Percentiles rank a stretch among this genome's conserved stretches.
Evolutionary conservation across 2,329 filamentous ascomycete genomes (phyloP).

Genomic region (Fusarium stilboides): DNA sequence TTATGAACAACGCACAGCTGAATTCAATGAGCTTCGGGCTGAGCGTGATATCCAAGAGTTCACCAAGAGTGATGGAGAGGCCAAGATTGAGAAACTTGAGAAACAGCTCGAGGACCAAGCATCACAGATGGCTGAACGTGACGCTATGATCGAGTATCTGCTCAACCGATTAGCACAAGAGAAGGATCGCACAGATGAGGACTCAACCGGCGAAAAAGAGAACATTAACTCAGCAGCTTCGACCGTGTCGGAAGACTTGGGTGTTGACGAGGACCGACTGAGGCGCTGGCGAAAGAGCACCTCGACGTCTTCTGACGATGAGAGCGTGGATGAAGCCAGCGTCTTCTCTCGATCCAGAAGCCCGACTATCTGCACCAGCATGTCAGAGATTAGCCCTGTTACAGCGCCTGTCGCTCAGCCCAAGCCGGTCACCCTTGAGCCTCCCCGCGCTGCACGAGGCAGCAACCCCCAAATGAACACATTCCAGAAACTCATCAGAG

Average conservation of each 20-base stretch:
- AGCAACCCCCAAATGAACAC: conserved; percentile 53
- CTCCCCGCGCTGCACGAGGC: conserved; percentile 52
- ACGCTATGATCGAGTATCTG: conserved; percentile 65
- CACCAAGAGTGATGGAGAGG: conserved; percentile 70
- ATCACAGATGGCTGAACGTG: conserved; percentile 66
- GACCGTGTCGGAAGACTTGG: conserved; percentile 67
- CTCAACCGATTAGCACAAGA: conserved; percentile 67
- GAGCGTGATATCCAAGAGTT: conserved; percentile 70
- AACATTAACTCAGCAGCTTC: conserved; percentile 57
- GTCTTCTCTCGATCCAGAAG: conserved; percentile 74
- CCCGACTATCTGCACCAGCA: conserved; percentile 64
- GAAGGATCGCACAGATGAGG: conserved; percentile 62
- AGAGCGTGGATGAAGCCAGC: conserved; percentile 66
- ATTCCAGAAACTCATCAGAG: conserved; percentile 61
- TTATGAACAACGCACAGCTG: conserved; percentile 67
- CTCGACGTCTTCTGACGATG: conserved; percentile 67
- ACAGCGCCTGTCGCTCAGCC: conserved; percentile 38
- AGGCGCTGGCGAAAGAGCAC: conserved; percentile 61
- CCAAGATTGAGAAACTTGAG: conserved; percentile 68
- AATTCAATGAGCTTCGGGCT: conserved; percentile 66
- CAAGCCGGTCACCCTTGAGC: conserved; percentile 48
- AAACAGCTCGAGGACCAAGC: conserved; percentile 74
- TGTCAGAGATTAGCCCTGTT: conserved; percentile 51
- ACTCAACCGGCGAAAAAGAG: conserved; percentile 50
- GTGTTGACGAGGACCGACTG: conserved; percentile 66